These are phyloP conservation scores for Phytophthora macrochlamydospora DNA, from an alignment of 352 stramenopile species.

Conservation along the genomic window DNA sequence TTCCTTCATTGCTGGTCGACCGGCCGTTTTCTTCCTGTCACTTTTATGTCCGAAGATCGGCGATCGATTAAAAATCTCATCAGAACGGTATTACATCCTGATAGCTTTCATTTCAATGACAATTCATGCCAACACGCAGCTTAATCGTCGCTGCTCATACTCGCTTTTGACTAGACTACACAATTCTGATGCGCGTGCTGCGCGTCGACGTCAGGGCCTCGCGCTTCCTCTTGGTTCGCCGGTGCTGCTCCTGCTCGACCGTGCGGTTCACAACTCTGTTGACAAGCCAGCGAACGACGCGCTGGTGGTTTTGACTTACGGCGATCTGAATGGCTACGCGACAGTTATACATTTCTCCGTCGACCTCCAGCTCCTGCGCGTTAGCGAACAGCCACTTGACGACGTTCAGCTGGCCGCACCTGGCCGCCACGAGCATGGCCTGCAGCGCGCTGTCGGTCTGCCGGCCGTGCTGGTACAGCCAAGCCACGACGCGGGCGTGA, in stretches of 20 bases:
- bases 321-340: slow-evolving; percentile 6
- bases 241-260: not conserved
- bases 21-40: no score
- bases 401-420: slow-evolving; percentile 7
- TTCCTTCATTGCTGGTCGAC: no score
- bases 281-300: slow-evolving; percentile 3
- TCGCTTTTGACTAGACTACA: no score
- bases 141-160: no score
- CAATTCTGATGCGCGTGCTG: not conserved
- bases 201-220: not conserved
- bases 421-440: slow-evolving; percentile 15
- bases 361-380: slow-evolving; percentile 4
- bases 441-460: slow-evolving; percentile 6
- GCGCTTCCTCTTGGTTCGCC: not conserved
- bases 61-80: no score
- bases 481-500: slow-evolving; percentile 9
- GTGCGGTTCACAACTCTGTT: not conserved
- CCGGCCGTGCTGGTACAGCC: slow-evolving; percentile 8
- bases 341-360: slow-evolving; percentile 5
- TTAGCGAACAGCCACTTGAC: slow-evolving; percentile 12
- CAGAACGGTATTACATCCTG: no score
- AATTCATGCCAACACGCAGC: no score
- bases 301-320: not conserved
- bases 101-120: no score
- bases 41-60: no score